A percentile compares a stretch with the other conserved stretches of the same genome.
These are phyloP conservation scores for Botrytis fragariae DNA, from an alignment of 2,329 filamentous ascomycete species.

Conservation along the genomic window DNA sequence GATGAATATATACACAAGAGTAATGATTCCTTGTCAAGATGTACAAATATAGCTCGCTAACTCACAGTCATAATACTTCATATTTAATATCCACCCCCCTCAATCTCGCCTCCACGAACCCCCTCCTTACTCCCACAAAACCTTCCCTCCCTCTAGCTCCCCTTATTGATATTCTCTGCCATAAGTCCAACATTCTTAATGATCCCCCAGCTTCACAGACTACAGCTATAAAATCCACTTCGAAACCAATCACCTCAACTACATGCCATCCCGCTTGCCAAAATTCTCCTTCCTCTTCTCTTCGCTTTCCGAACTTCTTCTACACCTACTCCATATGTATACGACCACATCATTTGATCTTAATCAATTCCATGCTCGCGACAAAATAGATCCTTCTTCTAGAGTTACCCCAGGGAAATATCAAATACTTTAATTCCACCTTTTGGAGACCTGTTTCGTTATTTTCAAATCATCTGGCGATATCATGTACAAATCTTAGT, in stretches of 20 bases:
- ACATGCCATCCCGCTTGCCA: background rate
- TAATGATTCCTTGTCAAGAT: background rate
- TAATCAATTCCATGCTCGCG: background rate
- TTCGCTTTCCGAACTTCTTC: background rate
- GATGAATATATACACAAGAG: background rate
- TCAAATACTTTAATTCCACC: background rate
- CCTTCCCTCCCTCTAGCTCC: background rate
- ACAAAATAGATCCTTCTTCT: background rate
- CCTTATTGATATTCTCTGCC: background rate
- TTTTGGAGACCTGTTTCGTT: background rate
- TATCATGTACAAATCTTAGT: background rate
- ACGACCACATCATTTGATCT: background rate
- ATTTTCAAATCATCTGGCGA: background rate
- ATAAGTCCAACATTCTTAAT: fast-evolving
- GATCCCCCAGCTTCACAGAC: background rate
- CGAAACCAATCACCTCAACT: background rate
- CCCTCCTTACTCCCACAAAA: background rate
- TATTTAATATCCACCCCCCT: background rate
- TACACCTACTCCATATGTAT: background rate
- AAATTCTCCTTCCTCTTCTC: background rate
- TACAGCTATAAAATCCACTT: background rate
- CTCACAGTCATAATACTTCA: background rate
- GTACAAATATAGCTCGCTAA: background rate
- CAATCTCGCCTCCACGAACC: background rate
- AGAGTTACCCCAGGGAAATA: background rate